Evolutionary conservation across 1,284 basidiomycete species (phyloP).

Genomic region (Taiwanofungus camphoratus): DNA sequence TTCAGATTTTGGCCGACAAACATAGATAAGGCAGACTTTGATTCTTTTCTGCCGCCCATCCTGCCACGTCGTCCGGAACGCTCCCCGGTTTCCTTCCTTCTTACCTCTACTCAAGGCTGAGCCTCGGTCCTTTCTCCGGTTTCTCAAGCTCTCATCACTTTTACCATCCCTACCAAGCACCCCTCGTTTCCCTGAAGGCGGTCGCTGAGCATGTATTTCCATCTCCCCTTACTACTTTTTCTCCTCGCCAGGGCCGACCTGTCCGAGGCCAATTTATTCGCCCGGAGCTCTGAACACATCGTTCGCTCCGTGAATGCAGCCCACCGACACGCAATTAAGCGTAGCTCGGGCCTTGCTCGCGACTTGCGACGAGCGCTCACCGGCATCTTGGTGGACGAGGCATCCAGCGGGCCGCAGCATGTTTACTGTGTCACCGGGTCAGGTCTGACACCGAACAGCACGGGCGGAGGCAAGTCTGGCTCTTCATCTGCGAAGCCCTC

Average conservation of each 20-base stretch:
- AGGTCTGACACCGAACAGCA: conserved; percentile 6
- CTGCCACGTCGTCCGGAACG: conserved; percentile 3
- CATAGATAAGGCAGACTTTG: neutral
- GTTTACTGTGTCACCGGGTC: conserved; percentile 27
- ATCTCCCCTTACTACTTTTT: conserved; percentile 20
- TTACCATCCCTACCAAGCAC: neutral
- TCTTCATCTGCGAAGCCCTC: conserved; percentile 13
- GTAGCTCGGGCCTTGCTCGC: conserved; percentile 54
- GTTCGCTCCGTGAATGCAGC: conserved; percentile 25
- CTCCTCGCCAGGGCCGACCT: conserved; percentile 27
- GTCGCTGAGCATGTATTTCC: conserved; percentile 22
- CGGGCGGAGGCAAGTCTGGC: conserved; percentile 12
- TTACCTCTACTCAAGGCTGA: conserved; percentile 5
- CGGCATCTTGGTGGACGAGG: conserved; percentile 30
- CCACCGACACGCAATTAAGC: conserved; percentile 39
- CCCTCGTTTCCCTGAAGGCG: neutral
- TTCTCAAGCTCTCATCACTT: neutral
- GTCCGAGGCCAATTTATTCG: conserved; percentile 34
- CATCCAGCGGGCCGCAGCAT: conserved; percentile 11
- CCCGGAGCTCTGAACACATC: conserved; percentile 33
- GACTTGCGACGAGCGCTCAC: conserved; percentile 63
- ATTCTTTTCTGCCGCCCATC: neutral
- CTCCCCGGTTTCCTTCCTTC: neutral
- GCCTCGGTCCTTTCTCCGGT: conserved; percentile 6
- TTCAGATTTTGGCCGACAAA: neutral